These are phyloP conservation scores for Prunus armeniaca DNA, from an alignment of 306 rosid genomes.

Conservation along the genomic window DNA sequence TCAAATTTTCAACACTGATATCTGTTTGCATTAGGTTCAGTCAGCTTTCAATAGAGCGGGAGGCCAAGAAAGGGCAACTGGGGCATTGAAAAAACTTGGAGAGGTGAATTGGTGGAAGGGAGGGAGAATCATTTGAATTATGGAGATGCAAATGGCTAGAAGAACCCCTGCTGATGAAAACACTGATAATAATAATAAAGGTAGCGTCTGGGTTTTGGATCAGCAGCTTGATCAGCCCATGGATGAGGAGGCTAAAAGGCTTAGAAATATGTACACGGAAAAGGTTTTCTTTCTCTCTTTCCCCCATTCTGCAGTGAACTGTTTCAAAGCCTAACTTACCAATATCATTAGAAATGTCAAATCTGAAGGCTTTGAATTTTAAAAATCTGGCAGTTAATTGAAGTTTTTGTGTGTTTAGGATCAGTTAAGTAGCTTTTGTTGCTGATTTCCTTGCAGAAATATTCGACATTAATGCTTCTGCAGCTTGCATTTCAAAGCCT, in stretches of 20 bases:
- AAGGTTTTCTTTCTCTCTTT: neutral
- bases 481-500: slow-evolving; percentile 1
- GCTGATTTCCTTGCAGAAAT: neutral
- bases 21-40: neutral
- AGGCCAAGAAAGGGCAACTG: no score
- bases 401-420: neutral
- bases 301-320: neutral
- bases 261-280: neutral
- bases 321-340: neutral
- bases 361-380: neutral
- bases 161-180: neutral
- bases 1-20: neutral
- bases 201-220: neutral
- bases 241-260: slow-evolving; percentile 2
- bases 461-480: neutral
- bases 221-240: slow-evolving; percentile 8
- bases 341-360: neutral
- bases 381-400: neutral
- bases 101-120: neutral
- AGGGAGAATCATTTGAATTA: neutral
- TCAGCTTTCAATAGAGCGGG: neutral
- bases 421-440: neutral
- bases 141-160: neutral
- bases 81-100: neutral
- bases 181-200: neutral